Evolutionary conservation across 768 basidiomycete genomes (phyloP), one percentile per base, ranked within the genome.

Genomic region (Coprinopsis cinerea): DNA sequence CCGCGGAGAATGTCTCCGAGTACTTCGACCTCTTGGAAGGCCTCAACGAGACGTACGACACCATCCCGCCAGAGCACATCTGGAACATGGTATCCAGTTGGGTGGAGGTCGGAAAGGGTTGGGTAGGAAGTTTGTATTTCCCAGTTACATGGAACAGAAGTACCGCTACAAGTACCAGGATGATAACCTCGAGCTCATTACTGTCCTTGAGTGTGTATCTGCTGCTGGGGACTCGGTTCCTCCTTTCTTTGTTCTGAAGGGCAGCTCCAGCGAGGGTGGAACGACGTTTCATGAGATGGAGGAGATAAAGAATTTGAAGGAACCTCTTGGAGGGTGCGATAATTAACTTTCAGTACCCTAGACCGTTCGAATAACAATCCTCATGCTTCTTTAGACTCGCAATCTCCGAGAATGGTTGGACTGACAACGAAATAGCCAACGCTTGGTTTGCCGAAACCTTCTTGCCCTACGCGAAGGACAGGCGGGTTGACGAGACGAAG

Each of bases 121-220:
- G 42, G 22, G 45, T 30, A 15, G 28, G 39, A 4, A 39, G 46
- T 17, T 59, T 62, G 35, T 58, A 54, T 61, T n/a, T n/a, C n/a
- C n/a, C n/a, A n/a, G n/a, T n/a, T n/a, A n/a, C n/a, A n/a, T n/a
- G n/a, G n/a, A n/a, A n/a, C n/a, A n/a, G n/a, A n/a, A n/a, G n/a
- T n/a, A n/a, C n/a, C n/a, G n/a, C n/a, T n/a, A n/a, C n/a, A n/a
- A n/a, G n/a, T n/a, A n/a, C 4, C 40, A 50, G 7, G 64, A 58
- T 53, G 68, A 57, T n/a, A 66, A 71, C 39, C 63, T 71, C 1
- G 64, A 75, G 54, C 61, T 71, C 1, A 60, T 74, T 26, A 75
- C 70, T 0, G 57, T 75, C 26, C 59, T 75, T 28, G 67, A 73
- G 52, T 65, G 62, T 57, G 57, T 71, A 1, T 66, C 56, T 17